Evolutionary conservation across 2,329 filamentous ascomycete species (phyloP), one percentile per base, ranked within the genome.

Genomic region (Neonectria sp.): DNA sequence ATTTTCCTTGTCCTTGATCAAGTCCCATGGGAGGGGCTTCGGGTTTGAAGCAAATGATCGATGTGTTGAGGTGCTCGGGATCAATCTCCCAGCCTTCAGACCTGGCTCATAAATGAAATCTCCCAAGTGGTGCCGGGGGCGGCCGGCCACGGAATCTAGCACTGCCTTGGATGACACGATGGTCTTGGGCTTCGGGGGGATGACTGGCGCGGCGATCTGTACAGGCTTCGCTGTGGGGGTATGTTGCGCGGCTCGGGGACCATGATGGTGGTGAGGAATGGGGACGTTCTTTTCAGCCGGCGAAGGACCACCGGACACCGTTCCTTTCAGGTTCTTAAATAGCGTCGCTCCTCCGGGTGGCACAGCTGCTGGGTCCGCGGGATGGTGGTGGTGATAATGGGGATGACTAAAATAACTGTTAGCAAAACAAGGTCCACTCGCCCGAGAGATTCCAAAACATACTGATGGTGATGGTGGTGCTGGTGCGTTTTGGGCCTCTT

Each of bases 41-140:
- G 93, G 94, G 3, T 85, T 89, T 0, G 87, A 88, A 6, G 82
- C 78, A 71, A 83, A 87, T 5, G 85, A 82, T 15, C 84, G 79
- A 53, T 81, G 80, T 0, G 80, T 80, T 12, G 81, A 78, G 1
- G 73, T 76, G 9, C 79, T 81, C 2, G 82, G 82, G 12, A 86
- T 79, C 13, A 88, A 76, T 11, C 87, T 82, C 4, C 83, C 82
- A 0, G 88, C 82, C 70, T 84, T 87, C 4, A 97, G 84, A 6
- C 84, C 87, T 1, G 93, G 89, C 56, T 92, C 87, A 78, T 98
- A 98, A 15, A 97, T 85, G 4, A 93, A 92, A 64, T 94, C 93
- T 37, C 95, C 95, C 3, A 98, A 88, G 77, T 98, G 95, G 62
- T 90, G 88, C 11, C 95, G 91, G 9, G 93, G 92, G 21, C 89